Conservation (phyloP, 78 protist species). For the Diacronema lutheri region DNA sequence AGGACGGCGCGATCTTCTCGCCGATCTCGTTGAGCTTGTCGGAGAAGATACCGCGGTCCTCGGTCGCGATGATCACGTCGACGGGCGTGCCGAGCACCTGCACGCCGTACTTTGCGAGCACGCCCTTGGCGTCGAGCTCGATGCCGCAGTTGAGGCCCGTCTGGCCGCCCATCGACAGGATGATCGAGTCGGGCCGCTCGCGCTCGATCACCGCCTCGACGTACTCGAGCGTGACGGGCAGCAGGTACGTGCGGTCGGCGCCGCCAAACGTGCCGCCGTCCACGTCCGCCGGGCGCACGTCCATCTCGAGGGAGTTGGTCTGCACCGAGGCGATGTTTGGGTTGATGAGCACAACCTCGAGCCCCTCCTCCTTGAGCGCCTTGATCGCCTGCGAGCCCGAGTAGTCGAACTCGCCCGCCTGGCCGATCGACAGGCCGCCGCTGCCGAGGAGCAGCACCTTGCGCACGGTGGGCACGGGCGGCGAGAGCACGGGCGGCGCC, state of each 20-base stretch:
- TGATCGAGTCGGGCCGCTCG: constrained; percentile 92
- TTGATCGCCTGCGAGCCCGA: constrained; percentile 92
- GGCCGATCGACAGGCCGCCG: constrained; percentile 96
- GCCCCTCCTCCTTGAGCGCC: constrained; percentile 91
- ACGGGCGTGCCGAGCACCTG: constrained; percentile 92
- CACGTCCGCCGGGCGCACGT: too few relatives aligned
- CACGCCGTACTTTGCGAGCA: constrained; percentile 62
- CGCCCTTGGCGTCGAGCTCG: constrained; percentile 52
- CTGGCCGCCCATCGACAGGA: constrained; percentile 95
- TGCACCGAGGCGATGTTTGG: constrained; percentile 97
- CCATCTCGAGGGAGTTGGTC: constrained; percentile 49
- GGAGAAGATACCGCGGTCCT: constrained; percentile 93
- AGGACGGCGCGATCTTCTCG: constrained; percentile 76
- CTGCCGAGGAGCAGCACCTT: constrained; percentile 87
- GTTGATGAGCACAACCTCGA: constrained; percentile 88
- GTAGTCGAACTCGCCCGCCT: constrained; percentile 99
- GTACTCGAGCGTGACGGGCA: constrained; percentile 86
- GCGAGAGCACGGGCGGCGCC: neutral
- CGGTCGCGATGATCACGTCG: constrained; percentile 80
- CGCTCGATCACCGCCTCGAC: constrained; percentile 75
- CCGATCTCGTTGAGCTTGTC: constrained; percentile 70
- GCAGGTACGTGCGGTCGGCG: constrained; percentile 92
- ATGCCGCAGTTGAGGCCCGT: constrained; percentile 96
- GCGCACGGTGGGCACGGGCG: neutral
- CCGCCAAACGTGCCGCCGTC: too few relatives aligned